Evolutionary conservation across 2,329 filamentous ascomycete genomes (phyloP).

Genomic region (Fusarium sp.): DNA sequence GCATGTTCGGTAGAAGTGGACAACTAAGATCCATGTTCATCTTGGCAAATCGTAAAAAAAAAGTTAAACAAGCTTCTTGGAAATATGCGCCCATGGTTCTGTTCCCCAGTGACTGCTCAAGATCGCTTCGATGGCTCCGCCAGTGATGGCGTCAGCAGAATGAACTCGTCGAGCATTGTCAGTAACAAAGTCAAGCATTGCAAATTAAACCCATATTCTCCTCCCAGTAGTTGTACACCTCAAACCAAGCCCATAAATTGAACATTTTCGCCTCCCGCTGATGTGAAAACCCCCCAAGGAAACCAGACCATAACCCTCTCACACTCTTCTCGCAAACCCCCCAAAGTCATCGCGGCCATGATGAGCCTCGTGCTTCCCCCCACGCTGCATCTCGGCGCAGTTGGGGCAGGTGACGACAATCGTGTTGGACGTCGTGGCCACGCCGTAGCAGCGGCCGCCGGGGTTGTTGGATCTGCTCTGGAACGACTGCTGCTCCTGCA

Average conservation of each 20-base stretch:
- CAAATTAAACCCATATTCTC: background rate
- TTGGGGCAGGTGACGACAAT: slow-evolving; percentile 13
- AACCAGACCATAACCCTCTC: background rate
- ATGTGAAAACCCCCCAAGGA: background rate
- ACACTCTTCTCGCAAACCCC: background rate
- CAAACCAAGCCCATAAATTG: background rate
- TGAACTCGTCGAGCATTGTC: background rate
- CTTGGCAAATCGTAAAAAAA: background rate
- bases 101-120: background rate
- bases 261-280: background rate
- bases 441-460: slow-evolving; percentile 25
- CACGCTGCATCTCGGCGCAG: slow-evolving; percentile 17
- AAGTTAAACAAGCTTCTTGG: background rate
- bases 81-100: background rate
- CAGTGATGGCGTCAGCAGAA: background rate
- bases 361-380: background rate
- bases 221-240: background rate
- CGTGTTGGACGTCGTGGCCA: slow-evolving; percentile 32
- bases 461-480: slow-evolving; percentile 15
- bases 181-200: background rate
- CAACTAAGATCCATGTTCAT: background rate
- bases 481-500: slow-evolving; percentile 13
- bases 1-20: background rate
- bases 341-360: background rate
- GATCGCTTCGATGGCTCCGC: background rate